Conservation (phyloP, 495 filamentous ascomycete species). For the Penicillium paradoxum region DNA sequence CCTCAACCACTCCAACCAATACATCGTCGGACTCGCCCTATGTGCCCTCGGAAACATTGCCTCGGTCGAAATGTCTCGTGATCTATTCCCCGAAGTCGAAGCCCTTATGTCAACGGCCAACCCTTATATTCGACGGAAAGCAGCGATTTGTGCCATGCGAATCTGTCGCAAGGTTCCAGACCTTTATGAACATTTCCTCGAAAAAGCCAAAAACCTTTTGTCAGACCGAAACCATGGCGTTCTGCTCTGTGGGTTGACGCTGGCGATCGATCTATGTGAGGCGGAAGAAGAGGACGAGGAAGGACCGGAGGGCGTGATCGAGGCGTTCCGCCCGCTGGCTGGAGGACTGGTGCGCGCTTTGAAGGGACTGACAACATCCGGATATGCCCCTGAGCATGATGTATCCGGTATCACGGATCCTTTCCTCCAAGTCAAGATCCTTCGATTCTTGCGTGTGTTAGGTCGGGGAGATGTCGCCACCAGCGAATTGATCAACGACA, state of each 20-base stretch:
- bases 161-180: conserved; percentile 98
- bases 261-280: conserved; percentile 90
- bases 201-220: conserved; percentile 84
- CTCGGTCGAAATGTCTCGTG: conserved; percentile 96
- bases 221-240: conserved; percentile 94
- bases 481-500: conserved; percentile 97
- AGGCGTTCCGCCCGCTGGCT: conserved; percentile 80
- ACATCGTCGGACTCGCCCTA: conserved; percentile 92
- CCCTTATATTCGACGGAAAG: conserved; percentile 94
- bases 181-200: conserved; percentile 92
- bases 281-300: conserved; percentile 86
- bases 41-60: conserved; percentile 97
- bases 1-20: conserved; percentile 94
- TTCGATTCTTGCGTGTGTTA: conserved; percentile 77
- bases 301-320: conserved; percentile 76
- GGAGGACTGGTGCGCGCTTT: conserved; percentile 78
- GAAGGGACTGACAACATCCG: conserved; percentile 87
- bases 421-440: conserved; percentile 96
- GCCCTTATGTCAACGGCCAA: conserved; percentile 84
- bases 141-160: conserved; percentile 98
- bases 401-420: conserved; percentile 97
- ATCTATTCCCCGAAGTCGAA: conserved; percentile 93
- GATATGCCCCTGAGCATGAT: conserved; percentile 96
- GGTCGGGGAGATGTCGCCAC: conserved; percentile 82
- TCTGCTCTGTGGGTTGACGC: conserved; percentile 81